Evolutionary conservation across 2,329 filamentous ascomycete species (phyloP).

Genomic region (Ophiostoma piceae): DNA sequence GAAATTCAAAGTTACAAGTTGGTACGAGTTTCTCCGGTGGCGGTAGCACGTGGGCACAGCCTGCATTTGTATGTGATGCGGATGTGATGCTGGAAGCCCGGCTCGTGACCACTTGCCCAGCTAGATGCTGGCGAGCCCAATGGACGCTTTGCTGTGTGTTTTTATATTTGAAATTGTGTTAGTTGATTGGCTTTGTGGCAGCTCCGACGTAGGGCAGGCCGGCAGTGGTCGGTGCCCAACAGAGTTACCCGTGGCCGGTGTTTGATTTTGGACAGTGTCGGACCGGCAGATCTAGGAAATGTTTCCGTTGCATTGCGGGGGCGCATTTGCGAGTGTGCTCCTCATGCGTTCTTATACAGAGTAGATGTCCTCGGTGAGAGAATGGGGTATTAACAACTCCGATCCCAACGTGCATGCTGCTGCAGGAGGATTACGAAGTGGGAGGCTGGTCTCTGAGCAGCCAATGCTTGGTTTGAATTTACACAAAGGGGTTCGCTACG

Average conservation of each 20-base stretch:
- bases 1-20: not conserved
- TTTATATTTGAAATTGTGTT: too few relatives aligned
- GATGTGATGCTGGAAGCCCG: not conserved
- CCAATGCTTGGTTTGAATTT: not conserved
- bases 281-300: not conserved
- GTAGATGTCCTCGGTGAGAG: not conserved
- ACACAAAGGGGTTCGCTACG: too few relatives aligned
- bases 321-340: not conserved
- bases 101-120: not conserved
- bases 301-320: not conserved
- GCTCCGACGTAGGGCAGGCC: too few relatives aligned
- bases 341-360: too few relatives aligned
- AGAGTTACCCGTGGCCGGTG: not conserved
- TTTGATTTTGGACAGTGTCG: not conserved
- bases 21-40: not conserved
- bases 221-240: not conserved
- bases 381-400: not conserved
- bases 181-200: too few relatives aligned
- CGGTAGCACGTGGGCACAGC: not conserved
- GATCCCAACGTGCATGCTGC: not conserved
- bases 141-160: too few relatives aligned
- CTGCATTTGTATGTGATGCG: not conserved
- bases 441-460: not conserved
- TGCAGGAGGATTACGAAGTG: not conserved
- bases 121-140: not conserved